Conservation (phyloP, 1,284 basidiomycete genomes). For the Sporisorium graminicola region DNA sequence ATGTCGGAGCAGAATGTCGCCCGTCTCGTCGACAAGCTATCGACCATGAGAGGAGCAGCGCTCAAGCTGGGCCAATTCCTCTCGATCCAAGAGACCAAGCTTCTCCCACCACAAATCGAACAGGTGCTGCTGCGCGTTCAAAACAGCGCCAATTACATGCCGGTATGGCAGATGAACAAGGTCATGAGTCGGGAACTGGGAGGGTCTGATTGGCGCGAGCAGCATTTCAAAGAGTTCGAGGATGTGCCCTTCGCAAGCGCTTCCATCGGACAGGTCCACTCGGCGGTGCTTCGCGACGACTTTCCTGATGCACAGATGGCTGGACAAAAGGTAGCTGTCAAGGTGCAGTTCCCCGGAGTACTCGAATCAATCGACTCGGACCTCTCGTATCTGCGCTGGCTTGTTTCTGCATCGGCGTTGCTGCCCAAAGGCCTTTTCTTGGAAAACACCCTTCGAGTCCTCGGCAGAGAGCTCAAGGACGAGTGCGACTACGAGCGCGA, state of each 20-base stretch:
- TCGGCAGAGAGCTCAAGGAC: slow-evolving; percentile 90
- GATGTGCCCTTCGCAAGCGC: slow-evolving; percentile 93
- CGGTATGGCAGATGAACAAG: slow-evolving; percentile 93
- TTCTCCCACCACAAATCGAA: slow-evolving; percentile 86
- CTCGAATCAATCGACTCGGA: slow-evolving; percentile 87
- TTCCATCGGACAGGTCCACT: slow-evolving; percentile 96
- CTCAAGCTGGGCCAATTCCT: slow-evolving; percentile 97
- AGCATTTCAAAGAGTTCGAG: slow-evolving; percentile 81
- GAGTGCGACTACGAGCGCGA: slow-evolving; percentile 95
- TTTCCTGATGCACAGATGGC: slow-evolving; percentile 52
- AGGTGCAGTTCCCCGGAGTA: slow-evolving; percentile 96
- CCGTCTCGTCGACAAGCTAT: slow-evolving; percentile 89
- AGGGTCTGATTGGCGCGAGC: slow-evolving; percentile 79
- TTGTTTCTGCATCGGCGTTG: slow-evolving; percentile 83
- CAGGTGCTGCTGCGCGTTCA: slow-evolving; percentile 90
- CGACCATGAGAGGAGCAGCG: slow-evolving; percentile 94
- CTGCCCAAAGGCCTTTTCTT: slow-evolving; percentile 87
- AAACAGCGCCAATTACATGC: slow-evolving; percentile 98
- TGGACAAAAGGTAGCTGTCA: slow-evolving; percentile 79
- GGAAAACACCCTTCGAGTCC: slow-evolving; percentile 82
- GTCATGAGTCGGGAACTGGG: slow-evolving; percentile 80
- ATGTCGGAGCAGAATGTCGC: slow-evolving; percentile 78
- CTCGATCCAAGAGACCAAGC: slow-evolving; percentile 83
- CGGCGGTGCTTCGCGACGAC: slow-evolving; percentile 75
- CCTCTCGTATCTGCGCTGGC: slow-evolving; percentile 84